Evolutionary conservation across 106 monocot genomes (phyloP), one percentile per base, ranked within the genome.

Genomic region (Amphibolis antarctica): DNA sequence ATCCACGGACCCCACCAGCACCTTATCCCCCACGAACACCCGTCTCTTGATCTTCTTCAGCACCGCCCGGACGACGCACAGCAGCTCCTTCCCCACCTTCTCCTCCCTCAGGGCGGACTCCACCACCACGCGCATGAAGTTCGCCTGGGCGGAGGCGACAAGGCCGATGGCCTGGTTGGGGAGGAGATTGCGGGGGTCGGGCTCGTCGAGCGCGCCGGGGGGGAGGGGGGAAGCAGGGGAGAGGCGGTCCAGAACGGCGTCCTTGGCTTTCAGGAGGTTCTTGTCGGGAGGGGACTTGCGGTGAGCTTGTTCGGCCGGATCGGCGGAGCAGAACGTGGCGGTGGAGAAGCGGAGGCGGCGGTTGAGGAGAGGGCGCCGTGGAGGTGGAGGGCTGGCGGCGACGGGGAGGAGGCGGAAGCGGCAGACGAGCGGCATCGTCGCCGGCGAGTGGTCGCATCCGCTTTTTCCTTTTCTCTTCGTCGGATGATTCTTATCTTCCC

Each of bases 121-220:
- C 28, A 94, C 86, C 58, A 84, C 65, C 42, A 89, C 89, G 52
- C 81, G 79, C 89, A 89, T 83, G 83, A 94, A 94, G 58, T 94
- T 89, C 56, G 93, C 93, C 75, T 94, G 93, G 14, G 93, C 76
- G 19, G 89, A 75, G 44, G 88, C 86, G 45, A 94, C 93, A 14
- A 83, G 77, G 44, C 89, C 93, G 74, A 84, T 66, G 65, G 89
- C 86, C 63, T 89, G 93, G 60, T 62, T 55, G 59, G 89, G 93
- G 50, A 82, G 81, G 76, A 92, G 84, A 12, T 7, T n/a, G 53
- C 15, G 25, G 52, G 12, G 12, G 20, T 21, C 47, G 24, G 47
- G 48, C 25, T 44, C 50, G 12, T 31, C 44, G 19, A 60, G 44
- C 17, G 25, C 55, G 27, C 63, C 1, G 55, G 67, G 59, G 22